These are phyloP conservation scores for Sonneratia alba DNA, from an alignment of 345 rosid genomes.

Conservation along the genomic window DNA sequence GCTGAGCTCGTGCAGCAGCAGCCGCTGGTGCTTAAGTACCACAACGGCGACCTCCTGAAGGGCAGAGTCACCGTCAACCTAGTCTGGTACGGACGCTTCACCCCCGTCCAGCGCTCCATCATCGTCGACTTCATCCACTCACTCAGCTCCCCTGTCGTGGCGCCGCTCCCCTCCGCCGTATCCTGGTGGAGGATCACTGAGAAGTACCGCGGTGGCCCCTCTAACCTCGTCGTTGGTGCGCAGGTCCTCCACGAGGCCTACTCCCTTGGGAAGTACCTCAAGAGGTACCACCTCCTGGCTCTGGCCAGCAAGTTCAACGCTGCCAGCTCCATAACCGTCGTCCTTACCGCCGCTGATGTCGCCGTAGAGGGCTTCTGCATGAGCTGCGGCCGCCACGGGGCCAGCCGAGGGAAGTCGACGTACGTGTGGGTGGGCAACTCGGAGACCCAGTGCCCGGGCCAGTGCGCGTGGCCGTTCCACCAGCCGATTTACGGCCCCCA, in stretches of 20 bases:
- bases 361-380: conserved; percentile 70
- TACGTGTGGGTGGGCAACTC: conserved; percentile 90
- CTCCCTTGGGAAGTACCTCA: conserved; percentile 52
- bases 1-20: conserved; percentile 60
- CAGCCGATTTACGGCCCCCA: conserved; percentile 90
- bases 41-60: conserved; percentile 52
- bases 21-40: conserved; percentile 62
- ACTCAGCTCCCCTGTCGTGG: conserved; percentile 24
- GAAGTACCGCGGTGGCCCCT: conserved; percentile 48
- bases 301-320: conserved; percentile 39
- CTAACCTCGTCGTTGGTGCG: conserved; percentile 36
- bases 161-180: conserved; percentile 37
- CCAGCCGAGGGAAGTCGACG: conserved; percentile 18
- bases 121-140: conserved; percentile 59
- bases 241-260: conserved; percentile 53
- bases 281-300: conserved; percentile 37
- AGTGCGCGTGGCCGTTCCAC: conserved; percentile 98
- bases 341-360: conserved; percentile 72
- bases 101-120: conserved; percentile 56
- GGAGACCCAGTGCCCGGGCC: conserved; percentile 72
- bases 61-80: conserved; percentile 57
- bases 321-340: conserved; percentile 39
- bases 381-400: conserved; percentile 79
- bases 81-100: conserved; percentile 83
- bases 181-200: conserved; percentile 87